phyloP scores from a whole-genome alignment of 805 yeast species.

The Ogataea pini region DNA sequence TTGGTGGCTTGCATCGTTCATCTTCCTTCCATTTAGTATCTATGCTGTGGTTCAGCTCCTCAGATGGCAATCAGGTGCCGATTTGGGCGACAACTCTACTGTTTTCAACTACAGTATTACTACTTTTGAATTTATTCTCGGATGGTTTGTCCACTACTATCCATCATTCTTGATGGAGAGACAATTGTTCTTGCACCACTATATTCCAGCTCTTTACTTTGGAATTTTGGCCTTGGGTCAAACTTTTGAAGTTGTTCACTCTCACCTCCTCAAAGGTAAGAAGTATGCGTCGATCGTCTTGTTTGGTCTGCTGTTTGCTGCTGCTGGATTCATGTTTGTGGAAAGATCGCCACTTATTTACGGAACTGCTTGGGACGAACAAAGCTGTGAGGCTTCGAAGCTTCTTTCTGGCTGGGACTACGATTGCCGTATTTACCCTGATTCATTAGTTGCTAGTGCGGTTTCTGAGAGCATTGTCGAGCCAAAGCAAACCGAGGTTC shows the following conservation, averaged over 20 bases:
- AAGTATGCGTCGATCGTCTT: conserved; percentile 46
- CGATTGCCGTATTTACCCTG: conserved; percentile 64
- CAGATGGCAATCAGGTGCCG: conserved; percentile 62
- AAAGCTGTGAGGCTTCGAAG: conserved; percentile 62
- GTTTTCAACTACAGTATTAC: conserved; percentile 67
- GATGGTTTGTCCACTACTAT: conserved; percentile 69
- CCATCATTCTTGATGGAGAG: conserved; percentile 89
- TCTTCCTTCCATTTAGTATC: conserved; percentile 51
- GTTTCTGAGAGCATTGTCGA: conserved; percentile 7
- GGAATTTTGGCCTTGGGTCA: conserved; percentile 39
- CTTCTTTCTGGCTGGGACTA: conserved; percentile 80
- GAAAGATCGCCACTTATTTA: conserved; percentile 73
- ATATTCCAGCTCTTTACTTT: conserved; percentile 89
- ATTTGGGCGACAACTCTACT: conserved; percentile 48
- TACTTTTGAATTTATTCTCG: conserved; percentile 59
- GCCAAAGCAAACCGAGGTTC: conserved; percentile 7
- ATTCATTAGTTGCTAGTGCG: conserved; percentile 7
- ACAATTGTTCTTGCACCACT: conserved; percentile 91
- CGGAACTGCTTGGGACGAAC: conserved; percentile 78
- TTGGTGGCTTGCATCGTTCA: conserved; percentile 71
- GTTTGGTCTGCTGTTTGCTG: conserved; percentile 49
- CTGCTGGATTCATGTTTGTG: conserved; percentile 55
- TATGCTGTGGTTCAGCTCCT: conserved; percentile 49
- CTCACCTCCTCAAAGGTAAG: conserved; percentile 36
- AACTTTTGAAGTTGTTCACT: conserved; percentile 33